Base-by-base conservation (phyloP, 805 yeast genomes). In the Candida broadrunensis region DNA sequence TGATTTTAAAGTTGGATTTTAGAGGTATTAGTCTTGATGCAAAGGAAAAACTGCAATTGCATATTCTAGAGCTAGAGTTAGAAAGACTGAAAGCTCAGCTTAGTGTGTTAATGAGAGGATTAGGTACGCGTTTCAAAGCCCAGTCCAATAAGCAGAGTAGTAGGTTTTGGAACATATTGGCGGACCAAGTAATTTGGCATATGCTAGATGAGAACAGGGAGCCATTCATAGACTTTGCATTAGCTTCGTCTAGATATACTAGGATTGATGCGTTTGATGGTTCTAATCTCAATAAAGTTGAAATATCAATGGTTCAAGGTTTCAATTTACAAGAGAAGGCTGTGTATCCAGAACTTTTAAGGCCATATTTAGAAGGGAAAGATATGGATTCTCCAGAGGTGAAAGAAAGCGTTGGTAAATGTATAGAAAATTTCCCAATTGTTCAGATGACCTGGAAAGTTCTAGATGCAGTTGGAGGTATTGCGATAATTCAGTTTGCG, bases 381-480 rank as follows among this genome's bases (percentile, higher is more conserved):
- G 52, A 58, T 12, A 40, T 40, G 7, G 42, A 44, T 5, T 36
- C 31, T n/a, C 44, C 35, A n/a, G 45, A 35, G 8, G 34, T 38
- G 5, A 31, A 33, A 26, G 29, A 32, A 14, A 20, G 30, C 8
- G 13, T 29, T 29, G 37, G 38, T 17, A 35, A 26, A 30, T 25
- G 47, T 26, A 18, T 39, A 23, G 36, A 41, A 19, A 36, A 45
- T 9, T 32, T 11, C n/a, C 65, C 71, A 1, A 50, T 69, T 29
- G 46, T 69, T 3, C 33, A 36, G 6, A 48, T 65, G 51, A 37
- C 63, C 9, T 90, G 98, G 98, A 75, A 79, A n/a, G 78, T 85
- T 81, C 77, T 84, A 38, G 79, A 77, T 40, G 88, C 95, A 0
- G 84, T 91, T 41, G 98, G 97, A 24, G 98, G 98, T 9, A 88